These are phyloP conservation scores for Candida odintsovae DNA, from an alignment of 805 yeast species.

Conservation along the genomic window DNA sequence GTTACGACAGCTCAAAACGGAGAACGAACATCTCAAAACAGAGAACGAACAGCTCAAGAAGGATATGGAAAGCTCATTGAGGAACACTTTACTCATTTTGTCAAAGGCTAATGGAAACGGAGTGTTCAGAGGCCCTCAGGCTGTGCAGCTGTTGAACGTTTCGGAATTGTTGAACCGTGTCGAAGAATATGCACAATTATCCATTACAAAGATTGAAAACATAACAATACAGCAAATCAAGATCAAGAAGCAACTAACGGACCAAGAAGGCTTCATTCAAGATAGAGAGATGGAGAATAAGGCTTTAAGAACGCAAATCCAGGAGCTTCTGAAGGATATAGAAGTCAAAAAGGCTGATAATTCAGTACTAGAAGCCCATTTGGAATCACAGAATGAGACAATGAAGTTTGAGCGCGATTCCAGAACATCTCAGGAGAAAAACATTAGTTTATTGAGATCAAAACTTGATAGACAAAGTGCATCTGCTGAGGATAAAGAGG, in stretches of 20 bases:
- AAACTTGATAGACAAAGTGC: neutral
- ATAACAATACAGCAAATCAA: slow-evolving; percentile 4
- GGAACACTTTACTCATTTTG: neutral
- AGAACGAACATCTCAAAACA: neutral
- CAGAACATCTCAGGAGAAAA: neutral
- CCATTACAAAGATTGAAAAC: neutral
- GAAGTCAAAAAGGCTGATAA: neutral
- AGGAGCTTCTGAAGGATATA: neutral
- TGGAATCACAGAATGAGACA: neutral
- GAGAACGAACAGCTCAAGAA: neutral
- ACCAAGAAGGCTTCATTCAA: neutral
- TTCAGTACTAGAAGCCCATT: neutral
- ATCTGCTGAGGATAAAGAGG: neutral
- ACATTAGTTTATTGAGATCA: neutral
- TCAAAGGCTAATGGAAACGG: neutral
- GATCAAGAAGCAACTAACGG: slow-evolving; percentile 4
- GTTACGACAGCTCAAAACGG: neutral
- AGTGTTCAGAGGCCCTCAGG: neutral
- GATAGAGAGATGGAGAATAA: neutral
- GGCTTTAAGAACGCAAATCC: neutral
- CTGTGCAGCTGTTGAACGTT: neutral
- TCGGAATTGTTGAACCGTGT: slow-evolving; percentile 1
- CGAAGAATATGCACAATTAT: neutral
- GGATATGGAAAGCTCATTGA: neutral
- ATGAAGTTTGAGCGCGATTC: neutral